Evolutionary conservation across 2,329 filamentous ascomycete genomes (phyloP).

Genomic region (Fusarium citri): DNA sequence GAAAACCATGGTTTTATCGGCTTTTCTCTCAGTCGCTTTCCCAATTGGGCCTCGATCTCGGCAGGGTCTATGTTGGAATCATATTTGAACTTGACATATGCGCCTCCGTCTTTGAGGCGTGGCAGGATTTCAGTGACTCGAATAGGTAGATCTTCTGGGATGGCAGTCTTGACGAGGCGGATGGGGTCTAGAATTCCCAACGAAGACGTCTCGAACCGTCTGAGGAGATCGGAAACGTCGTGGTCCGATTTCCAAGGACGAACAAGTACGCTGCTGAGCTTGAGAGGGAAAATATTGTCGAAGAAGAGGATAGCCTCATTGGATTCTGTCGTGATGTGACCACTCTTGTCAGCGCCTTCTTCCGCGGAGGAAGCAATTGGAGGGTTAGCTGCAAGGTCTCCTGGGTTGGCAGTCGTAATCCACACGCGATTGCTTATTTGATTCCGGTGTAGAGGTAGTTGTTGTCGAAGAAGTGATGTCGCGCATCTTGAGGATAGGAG

Average conservation of each 20-base stretch:
- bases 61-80: slow-evolving; percentile 53
- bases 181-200: slow-evolving; percentile 65
- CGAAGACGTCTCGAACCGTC: slow-evolving; percentile 63
- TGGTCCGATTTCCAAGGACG: slow-evolving; percentile 61
- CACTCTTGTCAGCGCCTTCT: slow-evolving; percentile 72
- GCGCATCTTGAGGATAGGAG: slow-evolving; percentile 20
- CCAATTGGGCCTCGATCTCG: slow-evolving; percentile 65
- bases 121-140: slow-evolving; percentile 85
- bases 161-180: slow-evolving; percentile 68
- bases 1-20: slow-evolving; percentile 92
- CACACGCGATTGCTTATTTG: slow-evolving; percentile 32
- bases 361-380: slow-evolving; percentile 25
- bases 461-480: slow-evolving; percentile 27
- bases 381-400: slow-evolving; percentile 15
- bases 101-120: slow-evolving; percentile 89
- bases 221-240: slow-evolving; percentile 63
- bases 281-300: slow-evolving; percentile 89
- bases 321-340: slow-evolving; percentile 80
- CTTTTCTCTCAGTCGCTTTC: slow-evolving; percentile 72
- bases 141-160: slow-evolving; percentile 71
- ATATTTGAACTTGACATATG: slow-evolving; percentile 86
- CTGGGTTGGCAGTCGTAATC: slow-evolving; percentile 41
- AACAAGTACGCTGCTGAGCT: slow-evolving; percentile 65
- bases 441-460: neutral
- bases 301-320: slow-evolving; percentile 91